Conservation (phyloP, 441 rosid genomes). For the Macaranga tanarius region DNA sequence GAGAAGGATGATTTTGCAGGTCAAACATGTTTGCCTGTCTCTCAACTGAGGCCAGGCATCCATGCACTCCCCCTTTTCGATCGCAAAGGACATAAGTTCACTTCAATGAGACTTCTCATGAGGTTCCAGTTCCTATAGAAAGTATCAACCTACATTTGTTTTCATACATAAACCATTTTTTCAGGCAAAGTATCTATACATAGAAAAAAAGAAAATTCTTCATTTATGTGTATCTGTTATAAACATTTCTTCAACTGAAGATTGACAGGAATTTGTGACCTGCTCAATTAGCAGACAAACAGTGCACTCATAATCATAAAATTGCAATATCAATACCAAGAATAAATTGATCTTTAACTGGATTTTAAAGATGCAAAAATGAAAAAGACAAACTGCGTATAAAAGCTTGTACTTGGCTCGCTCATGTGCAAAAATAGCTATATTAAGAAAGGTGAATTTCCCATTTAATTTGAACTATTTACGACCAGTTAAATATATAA, state of each 20-base stretch:
- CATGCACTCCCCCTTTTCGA: conserved; percentile 51
- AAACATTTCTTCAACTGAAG: background rate
- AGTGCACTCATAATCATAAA: background rate
- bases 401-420: too few relatives aligned
- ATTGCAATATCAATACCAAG: too few relatives aligned
- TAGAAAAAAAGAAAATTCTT: background rate
- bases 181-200: background rate
- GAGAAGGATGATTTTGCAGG: conserved; percentile 78
- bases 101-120: conserved; percentile 66
- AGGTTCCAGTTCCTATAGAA: conserved; percentile 43
- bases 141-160: background rate
- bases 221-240: background rate
- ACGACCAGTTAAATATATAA: too few relatives aligned
- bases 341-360: too few relatives aligned
- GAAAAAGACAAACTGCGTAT: too few relatives aligned
- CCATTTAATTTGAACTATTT: too few relatives aligned
- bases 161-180: background rate
- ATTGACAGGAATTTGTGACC: background rate
- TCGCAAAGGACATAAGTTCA: conserved; percentile 55
- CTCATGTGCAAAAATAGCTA: too few relatives aligned
- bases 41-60: conserved; percentile 59
- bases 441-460: too few relatives aligned
- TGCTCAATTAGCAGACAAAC: background rate
- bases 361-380: too few relatives aligned
- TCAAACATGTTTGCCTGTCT: conserved; percentile 68